These are phyloP conservation scores for Piromyces sp. DNA, from an alignment of 192 early-diverging fungal genomes.

Conservation along the genomic window DNA sequence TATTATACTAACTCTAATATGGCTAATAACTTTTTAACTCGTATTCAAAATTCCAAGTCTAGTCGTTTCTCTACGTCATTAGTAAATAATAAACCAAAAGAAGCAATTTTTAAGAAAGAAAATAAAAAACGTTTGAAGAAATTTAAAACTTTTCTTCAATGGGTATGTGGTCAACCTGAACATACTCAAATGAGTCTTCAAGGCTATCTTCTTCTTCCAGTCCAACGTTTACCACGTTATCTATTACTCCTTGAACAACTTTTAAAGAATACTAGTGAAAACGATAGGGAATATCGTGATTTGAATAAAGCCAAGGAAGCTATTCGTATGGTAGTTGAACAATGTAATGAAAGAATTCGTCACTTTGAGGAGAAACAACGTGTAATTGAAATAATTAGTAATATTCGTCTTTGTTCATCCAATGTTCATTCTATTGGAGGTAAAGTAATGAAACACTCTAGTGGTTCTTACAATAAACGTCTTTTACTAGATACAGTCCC, in stretches of 20 bases:
- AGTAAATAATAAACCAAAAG: not conserved
- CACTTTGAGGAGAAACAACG: not conserved
- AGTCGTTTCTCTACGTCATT: not conserved
- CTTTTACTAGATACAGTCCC: not conserved
- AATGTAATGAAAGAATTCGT: not conserved
- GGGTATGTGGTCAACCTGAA: not conserved
- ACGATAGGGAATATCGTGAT: not conserved
- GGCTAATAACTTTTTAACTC: not conserved
- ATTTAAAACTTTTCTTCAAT: not conserved
- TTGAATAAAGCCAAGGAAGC: not conserved
- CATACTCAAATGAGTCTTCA: slow-evolving; percentile 59
- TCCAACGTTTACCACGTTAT: slow-evolving; percentile 90
- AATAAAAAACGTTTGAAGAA: not conserved
- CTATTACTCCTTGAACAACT: slow-evolving; percentile 71
- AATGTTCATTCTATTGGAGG: not conserved
- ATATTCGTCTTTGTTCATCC: not conserved
- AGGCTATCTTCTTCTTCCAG: slow-evolving; percentile 69
- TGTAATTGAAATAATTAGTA: not conserved
- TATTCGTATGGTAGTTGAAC: not conserved
- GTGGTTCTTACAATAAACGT: not conserved
- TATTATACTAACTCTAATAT: not conserved
- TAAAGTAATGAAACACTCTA: not conserved
- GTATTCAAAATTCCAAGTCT: not conserved
- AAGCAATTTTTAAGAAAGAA: not conserved
- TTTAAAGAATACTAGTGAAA: slow-evolving; percentile 47